Percentiles rank a stretch among this genome's conserved stretches.
These are phyloP conservation scores for Aureobasidium vineae DNA, from an alignment of 2,329 filamentous ascomycete species.

Conservation along the genomic window DNA sequence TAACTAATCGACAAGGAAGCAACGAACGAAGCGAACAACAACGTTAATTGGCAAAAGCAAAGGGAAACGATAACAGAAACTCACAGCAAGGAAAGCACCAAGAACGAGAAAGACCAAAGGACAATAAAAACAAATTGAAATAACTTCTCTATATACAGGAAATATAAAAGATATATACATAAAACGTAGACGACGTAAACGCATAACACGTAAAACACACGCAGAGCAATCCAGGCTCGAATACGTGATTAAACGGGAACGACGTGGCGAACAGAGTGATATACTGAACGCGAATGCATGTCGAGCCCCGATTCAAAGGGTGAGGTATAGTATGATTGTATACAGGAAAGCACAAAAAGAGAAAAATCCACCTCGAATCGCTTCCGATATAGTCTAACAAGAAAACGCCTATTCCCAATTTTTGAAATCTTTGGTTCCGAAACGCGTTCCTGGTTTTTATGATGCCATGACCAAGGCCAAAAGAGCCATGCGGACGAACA, in stretches of 20 bases:
- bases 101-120: neutral
- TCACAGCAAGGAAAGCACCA: too few relatives aligned
- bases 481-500: conserved; percentile 97
- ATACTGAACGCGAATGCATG: conserved; percentile 16
- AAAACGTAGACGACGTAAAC: conserved; percentile 4
- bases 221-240: conserved; percentile 20
- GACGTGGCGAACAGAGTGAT: conserved; percentile 7
- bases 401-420: conserved; percentile 19
- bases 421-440: neutral
- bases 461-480: conserved; percentile 84
- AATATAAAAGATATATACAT: conserved; percentile 4
- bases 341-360: neutral
- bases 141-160: conserved; percentile 23
- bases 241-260: conserved; percentile 4
- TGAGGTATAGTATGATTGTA: conserved; percentile 20
- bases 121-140: conserved; percentile 23
- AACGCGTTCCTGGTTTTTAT: conserved; percentile 33
- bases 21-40: too few relatives aligned
- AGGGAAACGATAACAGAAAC: too few relatives aligned
- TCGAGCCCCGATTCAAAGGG: neutral
- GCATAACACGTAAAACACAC: conserved; percentile 4
- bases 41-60: too few relatives aligned
- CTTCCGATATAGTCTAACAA: neutral
- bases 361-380: neutral
- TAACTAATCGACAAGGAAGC: too few relatives aligned